Evolutionary conservation across 1,284 basidiomycete genomes (phyloP), one percentile per base, ranked within the genome.

Genomic region (Austroboletus rostrupii): DNA sequence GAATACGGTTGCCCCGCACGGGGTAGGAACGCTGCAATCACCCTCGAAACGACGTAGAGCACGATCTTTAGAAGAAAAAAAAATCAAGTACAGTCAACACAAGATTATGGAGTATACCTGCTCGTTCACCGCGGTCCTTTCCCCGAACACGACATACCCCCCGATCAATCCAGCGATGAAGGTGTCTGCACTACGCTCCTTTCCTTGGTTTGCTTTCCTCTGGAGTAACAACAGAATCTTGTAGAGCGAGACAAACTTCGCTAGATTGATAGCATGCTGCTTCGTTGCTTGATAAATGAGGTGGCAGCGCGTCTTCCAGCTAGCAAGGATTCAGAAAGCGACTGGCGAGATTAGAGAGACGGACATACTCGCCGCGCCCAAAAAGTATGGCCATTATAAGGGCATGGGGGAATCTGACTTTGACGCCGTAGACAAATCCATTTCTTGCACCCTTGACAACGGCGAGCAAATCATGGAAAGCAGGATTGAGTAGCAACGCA

Each of bases 351-450:
- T 7, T 16, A 36, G 17, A 42, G 9, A 32, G 21, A 47, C 19
- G 12, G 26, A 81, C 89, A 68, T 58, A 92, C 88, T 90, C 83
- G 75, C 90, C 90, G 53, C 87, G 82, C 28, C 89, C 88, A 64
- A 99, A 99, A 26, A 99, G 76, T 53, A 97, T 81, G n/a, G 93
- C 89, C 96, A 99, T 99, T 50, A 99, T 88, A 23, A 99, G 75
- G 3, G 97, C 96, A 79, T 99, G 97, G n/a, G 97, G 97, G 66
- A 97, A 97, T 41, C 92, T 78, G 60, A 98, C 91, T 77, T 98
- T 97, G 62, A 89, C 87, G 44, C 87, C 87, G 57, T 90, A 90
- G 8, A 98, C 92, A 52, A 97, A 78, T 11, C 96, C 96, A 71
- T 97, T 98, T 29, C 96, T 82, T 29, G 92, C 92, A 41, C 94